Conservation (phyloP, 2,329 filamentous ascomycete species). For the Pseudogymnoascus sp. region DNA sequence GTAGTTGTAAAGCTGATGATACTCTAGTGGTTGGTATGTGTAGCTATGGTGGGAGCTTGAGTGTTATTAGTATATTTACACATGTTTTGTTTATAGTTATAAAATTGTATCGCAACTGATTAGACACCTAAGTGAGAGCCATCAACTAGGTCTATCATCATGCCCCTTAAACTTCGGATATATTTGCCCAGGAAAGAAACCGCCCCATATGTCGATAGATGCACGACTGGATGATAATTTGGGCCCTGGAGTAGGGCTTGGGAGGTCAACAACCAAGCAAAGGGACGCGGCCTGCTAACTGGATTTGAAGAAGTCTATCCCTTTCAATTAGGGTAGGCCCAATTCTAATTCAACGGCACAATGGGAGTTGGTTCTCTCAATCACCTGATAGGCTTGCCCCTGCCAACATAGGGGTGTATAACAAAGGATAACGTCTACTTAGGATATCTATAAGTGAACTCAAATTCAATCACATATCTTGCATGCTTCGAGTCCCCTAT, state of each 20-base stretch:
- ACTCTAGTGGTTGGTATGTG: background rate
- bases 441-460: background rate
- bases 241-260: background rate
- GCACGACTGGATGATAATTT: background rate
- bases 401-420: background rate
- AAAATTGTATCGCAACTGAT: background rate
- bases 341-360: background rate
- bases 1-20: background rate
- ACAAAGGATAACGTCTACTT: background rate
- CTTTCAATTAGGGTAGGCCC: background rate
- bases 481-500: background rate
- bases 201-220: background rate
- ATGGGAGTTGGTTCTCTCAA: background rate
- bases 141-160: background rate
- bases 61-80: slow-evolving; percentile 4
- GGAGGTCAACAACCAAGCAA: background rate
- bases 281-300: background rate
- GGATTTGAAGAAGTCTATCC: background rate
- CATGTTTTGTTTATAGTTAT: slow-evolving; percentile 7
- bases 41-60: slow-evolving; percentile 1
- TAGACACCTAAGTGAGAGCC: too few relatives aligned
- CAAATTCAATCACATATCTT: background rate
- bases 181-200: background rate
- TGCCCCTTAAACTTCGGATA: background rate
- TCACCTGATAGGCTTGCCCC: background rate